Conservation (phyloP, 148 eudicot species). For the Agrostemma githago region DNA sequence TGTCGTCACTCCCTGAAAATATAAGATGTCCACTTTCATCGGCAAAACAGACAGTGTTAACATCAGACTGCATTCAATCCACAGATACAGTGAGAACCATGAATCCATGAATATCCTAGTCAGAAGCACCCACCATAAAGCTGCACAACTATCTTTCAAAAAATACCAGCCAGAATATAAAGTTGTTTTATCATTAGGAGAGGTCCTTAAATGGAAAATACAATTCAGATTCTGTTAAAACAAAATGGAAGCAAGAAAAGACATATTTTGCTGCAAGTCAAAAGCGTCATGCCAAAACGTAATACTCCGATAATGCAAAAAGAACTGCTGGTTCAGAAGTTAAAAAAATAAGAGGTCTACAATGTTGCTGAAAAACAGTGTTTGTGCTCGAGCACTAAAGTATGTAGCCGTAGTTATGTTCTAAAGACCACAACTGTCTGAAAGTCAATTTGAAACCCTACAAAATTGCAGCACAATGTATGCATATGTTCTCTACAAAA, state of each 20-base stretch:
- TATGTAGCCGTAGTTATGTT: neutral
- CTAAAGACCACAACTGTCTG: neutral
- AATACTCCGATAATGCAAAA: neutral
- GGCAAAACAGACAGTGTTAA: slow-evolving; percentile 87
- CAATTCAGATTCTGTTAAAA: neutral
- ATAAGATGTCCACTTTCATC: slow-evolving; percentile 78
- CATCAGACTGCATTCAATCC: slow-evolving; percentile 70
- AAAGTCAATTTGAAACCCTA: neutral
- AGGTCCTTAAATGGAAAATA: neutral
- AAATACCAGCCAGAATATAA: neutral
- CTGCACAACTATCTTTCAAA: neutral
- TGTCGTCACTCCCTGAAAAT: slow-evolving; percentile 87
- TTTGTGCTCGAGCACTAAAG: neutral
- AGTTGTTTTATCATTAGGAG: neutral
- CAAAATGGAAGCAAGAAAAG: neutral
- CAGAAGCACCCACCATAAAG: slow-evolving; percentile 3
- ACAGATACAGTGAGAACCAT: slow-evolving; percentile 1
- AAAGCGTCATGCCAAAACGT: neutral
- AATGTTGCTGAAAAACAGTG: neutral
- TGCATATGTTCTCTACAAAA: neutral
- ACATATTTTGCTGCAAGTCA: neutral
- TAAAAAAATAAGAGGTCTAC: neutral
- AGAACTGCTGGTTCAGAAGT: neutral
- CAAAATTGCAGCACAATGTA: neutral
- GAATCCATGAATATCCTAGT: neutral